phyloP scores from a whole-genome alignment of 2,329 filamentous ascomycete genomes.

The Macrophomina phaseolina region DNA sequence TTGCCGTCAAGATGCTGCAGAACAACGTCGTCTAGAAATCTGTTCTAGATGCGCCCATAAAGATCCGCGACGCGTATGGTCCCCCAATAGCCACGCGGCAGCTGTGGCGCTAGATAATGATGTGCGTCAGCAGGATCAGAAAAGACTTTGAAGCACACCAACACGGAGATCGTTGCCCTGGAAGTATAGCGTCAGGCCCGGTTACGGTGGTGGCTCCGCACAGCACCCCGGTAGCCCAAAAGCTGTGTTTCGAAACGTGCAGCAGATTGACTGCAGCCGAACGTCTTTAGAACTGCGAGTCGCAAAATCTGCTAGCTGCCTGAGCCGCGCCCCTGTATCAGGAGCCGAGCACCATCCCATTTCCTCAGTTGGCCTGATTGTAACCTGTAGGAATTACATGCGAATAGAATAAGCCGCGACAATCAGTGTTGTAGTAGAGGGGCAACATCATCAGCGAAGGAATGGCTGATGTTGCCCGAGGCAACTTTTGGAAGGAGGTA shows the following conservation, averaged over 20 bases:
- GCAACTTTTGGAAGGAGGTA: background rate
- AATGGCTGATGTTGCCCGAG: background rate
- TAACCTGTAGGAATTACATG: background rate
- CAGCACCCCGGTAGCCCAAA: background rate
- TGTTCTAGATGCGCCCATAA: conserved; percentile 4
- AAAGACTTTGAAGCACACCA: background rate
- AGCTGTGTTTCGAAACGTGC: conserved; percentile 1
- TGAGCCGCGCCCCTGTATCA: background rate
- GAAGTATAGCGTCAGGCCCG: background rate
- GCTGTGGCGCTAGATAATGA: conserved; percentile 15
- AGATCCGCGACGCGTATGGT: background rate
- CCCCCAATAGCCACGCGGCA: conserved; percentile 10
- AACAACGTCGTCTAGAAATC: background rate
- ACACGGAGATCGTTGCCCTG: background rate
- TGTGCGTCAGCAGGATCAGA: background rate
- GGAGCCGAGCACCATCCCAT: conserved; percentile 3
- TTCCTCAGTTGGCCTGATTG: background rate
- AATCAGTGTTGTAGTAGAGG: background rate
- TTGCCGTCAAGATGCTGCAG: background rate
- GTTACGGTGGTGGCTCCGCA: background rate
- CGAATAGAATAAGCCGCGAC: too few relatives aligned
- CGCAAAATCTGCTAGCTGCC: conserved; percentile 1
- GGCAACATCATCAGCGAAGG: background rate
- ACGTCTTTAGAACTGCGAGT: background rate
- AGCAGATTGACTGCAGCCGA: background rate